phyloP scores from a whole-genome alignment of 2,329 filamentous ascomycete species.

The Trichoderma koningii region DNA sequence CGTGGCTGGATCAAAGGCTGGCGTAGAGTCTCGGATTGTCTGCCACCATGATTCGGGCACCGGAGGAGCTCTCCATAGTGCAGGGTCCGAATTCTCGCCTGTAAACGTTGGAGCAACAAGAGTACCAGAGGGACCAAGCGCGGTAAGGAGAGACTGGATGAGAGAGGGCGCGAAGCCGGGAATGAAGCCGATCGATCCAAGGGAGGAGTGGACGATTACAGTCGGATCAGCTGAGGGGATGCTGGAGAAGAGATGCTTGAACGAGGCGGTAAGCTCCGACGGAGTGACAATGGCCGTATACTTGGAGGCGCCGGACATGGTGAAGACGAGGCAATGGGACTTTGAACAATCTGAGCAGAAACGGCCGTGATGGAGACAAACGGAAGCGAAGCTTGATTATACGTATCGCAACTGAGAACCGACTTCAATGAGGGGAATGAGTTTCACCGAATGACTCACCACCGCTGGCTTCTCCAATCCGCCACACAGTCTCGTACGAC shows the following conservation, averaged over 20 bases:
- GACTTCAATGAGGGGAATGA: neutral
- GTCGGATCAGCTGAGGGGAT: neutral
- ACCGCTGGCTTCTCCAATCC: neutral
- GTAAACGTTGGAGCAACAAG: slow-evolving; percentile 31
- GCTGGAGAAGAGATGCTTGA: neutral
- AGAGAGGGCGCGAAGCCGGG: neutral
- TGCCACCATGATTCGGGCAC: slow-evolving; percentile 29
- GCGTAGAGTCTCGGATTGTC: slow-evolving; percentile 28
- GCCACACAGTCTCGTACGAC: neutral
- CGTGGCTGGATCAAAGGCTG: slow-evolving; percentile 25
- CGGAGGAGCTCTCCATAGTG: slow-evolving; percentile 28
- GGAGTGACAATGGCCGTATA: neutral
- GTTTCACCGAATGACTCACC: neutral
- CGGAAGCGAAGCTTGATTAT: neutral
- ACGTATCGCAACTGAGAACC: neutral
- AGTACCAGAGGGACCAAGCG: slow-evolving; percentile 21
- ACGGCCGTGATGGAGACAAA: too few relatives aligned
- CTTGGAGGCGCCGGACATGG: neutral
- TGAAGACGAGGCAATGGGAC: neutral
- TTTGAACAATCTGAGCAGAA: neutral
- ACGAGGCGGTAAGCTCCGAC: neutral
- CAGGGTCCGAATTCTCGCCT: slow-evolving; percentile 29
- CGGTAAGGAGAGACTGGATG: neutral
- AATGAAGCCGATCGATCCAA: neutral
- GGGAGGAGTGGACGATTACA: neutral